Base-by-base conservation (phyloP, 2,329 filamentous ascomycete genomes). In the Ophiostoma sp. region DNA sequence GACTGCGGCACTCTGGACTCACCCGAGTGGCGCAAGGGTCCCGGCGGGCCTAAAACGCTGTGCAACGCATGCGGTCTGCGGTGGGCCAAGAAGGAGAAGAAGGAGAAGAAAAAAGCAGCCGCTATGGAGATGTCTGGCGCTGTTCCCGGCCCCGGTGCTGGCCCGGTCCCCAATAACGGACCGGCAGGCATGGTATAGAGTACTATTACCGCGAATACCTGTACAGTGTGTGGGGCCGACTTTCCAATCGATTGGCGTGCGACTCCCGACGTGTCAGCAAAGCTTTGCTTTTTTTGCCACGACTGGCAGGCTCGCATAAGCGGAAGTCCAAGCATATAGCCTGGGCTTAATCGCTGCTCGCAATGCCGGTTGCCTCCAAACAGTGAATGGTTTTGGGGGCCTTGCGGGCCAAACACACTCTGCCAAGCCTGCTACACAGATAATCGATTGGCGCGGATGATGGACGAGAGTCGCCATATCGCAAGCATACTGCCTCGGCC, bases 11-110 rank as follows among this genome's bases (percentile, higher is more conserved):
- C 93, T 0, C 84, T 96, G 57, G 94, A 97, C 77, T 96, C 92
- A 20, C 94, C 94, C 0, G 94, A 98, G 82, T 98, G 94, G 94
- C 86, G 94, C 73, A 97, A 97, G 79, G 94, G 94, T 0, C 94
- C 94, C 0, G 92, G 87, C 73, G 94, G 94, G 1, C 94, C 94
- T 1, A 97, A 98, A 80, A 97, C 94, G 10, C 82, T 98, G 15
- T 98, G 94, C 80, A 98, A 98, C 81, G 94, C 94, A 8, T 98
- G 94, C 77, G 94, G 94, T 52, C 81, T 90, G 39, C 83, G 88
- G 68, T 90, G 88, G 88, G 88, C 88, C 20, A 88, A 91, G 86
- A 93, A 92, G 77, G 92, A 95, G 77, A 95, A 95, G 83, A 94
- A 93, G 77, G 72, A 71, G 27, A 80, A 78, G 68, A 73, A 62